phyloP scores from a whole-genome alignment of 2,329 filamentous ascomycete species.

The Penicillium corylophilum region DNA sequence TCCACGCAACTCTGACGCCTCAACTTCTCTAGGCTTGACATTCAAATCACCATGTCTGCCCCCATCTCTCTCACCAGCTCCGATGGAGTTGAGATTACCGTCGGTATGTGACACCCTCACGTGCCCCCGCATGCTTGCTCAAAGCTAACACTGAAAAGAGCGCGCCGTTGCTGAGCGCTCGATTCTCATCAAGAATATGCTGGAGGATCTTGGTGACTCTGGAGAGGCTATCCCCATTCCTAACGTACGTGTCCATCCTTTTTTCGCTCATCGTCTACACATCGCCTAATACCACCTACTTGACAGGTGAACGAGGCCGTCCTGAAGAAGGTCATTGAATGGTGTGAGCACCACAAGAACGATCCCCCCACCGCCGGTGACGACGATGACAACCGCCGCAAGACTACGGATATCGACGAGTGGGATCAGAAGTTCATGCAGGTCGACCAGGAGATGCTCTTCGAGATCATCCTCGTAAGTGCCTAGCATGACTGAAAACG shows the following conservation, averaged over 20 bases:
- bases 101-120: slow-evolving; percentile 46
- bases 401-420: slow-evolving; percentile 98
- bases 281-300: not conserved
- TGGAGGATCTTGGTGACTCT: slow-evolving; percentile 80
- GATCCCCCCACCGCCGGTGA: slow-evolving; percentile 81
- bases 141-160: slow-evolving; percentile 51
- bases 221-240: slow-evolving; percentile 71
- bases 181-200: slow-evolving; percentile 96
- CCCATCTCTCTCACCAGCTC: slow-evolving; percentile 51
- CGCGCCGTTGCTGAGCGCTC: slow-evolving; percentile 85
- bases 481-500: not conserved
- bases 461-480: slow-evolving; percentile 94
- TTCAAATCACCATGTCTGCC: not conserved
- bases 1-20: not conserved
- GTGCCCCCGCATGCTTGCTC: not conserved
- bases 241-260: slow-evolving; percentile 33
- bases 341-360: slow-evolving; percentile 92
- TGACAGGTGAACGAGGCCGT: slow-evolving; percentile 83
- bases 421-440: slow-evolving; percentile 99
- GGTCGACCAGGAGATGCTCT: slow-evolving; percentile 99
- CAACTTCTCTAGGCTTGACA: not conserved
- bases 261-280: not conserved
- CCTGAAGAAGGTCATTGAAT: slow-evolving; percentile 93
- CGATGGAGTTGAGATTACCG: slow-evolving; percentile 49
- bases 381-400: slow-evolving; percentile 91